A percentile compares a stretch with the other conserved stretches of the same genome.
Conservation (phyloP, 2,329 filamentous ascomycete species). For the Pleurostoma richardsiae region DNA sequence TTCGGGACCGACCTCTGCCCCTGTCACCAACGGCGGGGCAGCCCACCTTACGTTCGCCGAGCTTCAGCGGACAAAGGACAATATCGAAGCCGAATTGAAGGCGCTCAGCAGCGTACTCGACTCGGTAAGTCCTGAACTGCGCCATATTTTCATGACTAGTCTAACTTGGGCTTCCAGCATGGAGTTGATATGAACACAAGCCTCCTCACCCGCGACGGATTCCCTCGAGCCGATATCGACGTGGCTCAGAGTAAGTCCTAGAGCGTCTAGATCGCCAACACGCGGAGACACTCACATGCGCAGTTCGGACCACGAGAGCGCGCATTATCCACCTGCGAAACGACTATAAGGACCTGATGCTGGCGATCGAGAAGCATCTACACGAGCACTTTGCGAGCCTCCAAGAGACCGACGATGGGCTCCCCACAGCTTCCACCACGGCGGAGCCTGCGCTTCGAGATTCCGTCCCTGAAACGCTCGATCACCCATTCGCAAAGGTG, state of each 20-base stretch:
- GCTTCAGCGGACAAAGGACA: slow-evolving; percentile 79
- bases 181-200: slow-evolving; percentile 87
- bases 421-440: slow-evolving; percentile 14
- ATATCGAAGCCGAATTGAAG: slow-evolving; percentile 79
- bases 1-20: slow-evolving; percentile 69
- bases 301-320: slow-evolving; percentile 88
- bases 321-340: slow-evolving; percentile 87
- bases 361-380: slow-evolving; percentile 74
- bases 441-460: slow-evolving; percentile 18
- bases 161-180: slow-evolving; percentile 55
- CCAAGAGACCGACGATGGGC: slow-evolving; percentile 41
- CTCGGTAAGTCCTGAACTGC: slow-evolving; percentile 55
- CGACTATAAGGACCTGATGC: slow-evolving; percentile 90
- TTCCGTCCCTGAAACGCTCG: slow-evolving; percentile 26
- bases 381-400: slow-evolving; percentile 83
- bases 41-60: slow-evolving; percentile 67
- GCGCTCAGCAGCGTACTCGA: slow-evolving; percentile 82
- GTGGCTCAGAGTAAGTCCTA: slow-evolving; percentile 74
- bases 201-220: slow-evolving; percentile 84
- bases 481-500: slow-evolving; percentile 75
- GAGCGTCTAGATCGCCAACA: not conserved
- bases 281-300: not conserved
- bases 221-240: slow-evolving; percentile 88
- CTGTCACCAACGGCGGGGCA: slow-evolving; percentile 54
- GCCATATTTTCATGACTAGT: not conserved